A percentile compares a stretch with the other conserved stretches of the same genome.
Evolutionary conservation across 1,284 basidiomycete species (phyloP).

Genomic region (Flammula alnicola): DNA sequence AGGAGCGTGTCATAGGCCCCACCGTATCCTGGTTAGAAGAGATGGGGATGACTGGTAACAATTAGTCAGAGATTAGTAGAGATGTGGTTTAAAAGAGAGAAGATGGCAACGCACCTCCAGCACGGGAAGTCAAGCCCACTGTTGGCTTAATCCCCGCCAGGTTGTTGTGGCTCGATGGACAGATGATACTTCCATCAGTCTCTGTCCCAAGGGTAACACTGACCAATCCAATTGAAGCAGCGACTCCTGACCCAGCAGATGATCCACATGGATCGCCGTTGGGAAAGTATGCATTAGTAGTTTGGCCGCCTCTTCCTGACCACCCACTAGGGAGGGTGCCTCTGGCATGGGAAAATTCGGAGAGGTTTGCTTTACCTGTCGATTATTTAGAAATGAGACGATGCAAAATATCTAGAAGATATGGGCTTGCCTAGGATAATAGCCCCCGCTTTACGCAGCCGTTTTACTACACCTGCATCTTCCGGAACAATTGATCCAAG

Average conservation of each 20-base stretch:
- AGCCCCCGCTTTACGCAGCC: slow-evolving; percentile 66
- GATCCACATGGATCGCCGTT: slow-evolving; percentile 67
- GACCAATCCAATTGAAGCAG: slow-evolving; percentile 64
- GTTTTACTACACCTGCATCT: slow-evolving; percentile 65
- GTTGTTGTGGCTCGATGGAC: slow-evolving; percentile 56
- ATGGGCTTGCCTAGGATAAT: slow-evolving; percentile 57
- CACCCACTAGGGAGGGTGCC: slow-evolving; percentile 63
- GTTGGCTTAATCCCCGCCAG: slow-evolving; percentile 65
- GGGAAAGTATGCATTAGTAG: slow-evolving; percentile 62
- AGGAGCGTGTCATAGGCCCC: no score
- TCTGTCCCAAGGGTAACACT: slow-evolving; percentile 66
- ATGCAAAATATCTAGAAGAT: no score
- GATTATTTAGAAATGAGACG: no score
- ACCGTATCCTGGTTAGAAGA: no score
- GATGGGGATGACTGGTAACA: no score
- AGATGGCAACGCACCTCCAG: slow-evolving; percentile 56
- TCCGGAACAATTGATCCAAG: slow-evolving; percentile 61
- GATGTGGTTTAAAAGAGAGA: no score
- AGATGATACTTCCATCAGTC: slow-evolving; percentile 68
- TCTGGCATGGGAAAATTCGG: slow-evolving; percentile 65
- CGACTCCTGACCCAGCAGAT: slow-evolving; percentile 68
- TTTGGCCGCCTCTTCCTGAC: slow-evolving; percentile 70
- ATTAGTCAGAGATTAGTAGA: no score
- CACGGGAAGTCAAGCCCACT: slow-evolving; percentile 64
- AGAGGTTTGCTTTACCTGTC: slow-evolving; percentile 61